Evolutionary conservation across 768 basidiomycete species (phyloP).

Genomic region (Russula earlei): DNA sequence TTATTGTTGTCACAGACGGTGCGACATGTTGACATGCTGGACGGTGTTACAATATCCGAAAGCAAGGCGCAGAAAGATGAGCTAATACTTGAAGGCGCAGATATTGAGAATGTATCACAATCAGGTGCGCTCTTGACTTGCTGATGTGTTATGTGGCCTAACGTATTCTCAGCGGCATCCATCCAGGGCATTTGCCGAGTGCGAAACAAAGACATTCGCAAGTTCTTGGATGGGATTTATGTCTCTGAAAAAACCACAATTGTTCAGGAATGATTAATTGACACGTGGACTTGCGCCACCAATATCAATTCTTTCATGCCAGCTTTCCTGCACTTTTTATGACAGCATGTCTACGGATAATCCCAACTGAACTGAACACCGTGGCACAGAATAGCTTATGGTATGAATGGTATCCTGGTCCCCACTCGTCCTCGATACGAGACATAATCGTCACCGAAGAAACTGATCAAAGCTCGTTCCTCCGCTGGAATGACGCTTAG

Average conservation of each 20-base stretch:
- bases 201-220: constrained; percentile 99
- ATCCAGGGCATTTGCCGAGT: constrained; percentile 96
- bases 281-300: neutral
- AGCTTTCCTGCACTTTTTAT: constrained; percentile 25
- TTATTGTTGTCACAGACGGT: constrained; percentile 50
- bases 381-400: constrained; percentile 29
- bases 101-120: constrained; percentile 95
- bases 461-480: constrained; percentile 66
- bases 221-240: constrained; percentile 93
- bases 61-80: constrained; percentile 93
- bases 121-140: constrained; percentile 47
- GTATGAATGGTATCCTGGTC: constrained; percentile 84
- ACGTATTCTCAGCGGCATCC: constrained; percentile 59
- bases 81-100: constrained; percentile 88
- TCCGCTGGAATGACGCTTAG: constrained; percentile 45
- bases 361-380: neutral
- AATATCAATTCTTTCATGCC: constrained; percentile 26
- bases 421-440: constrained; percentile 67
- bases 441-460: constrained; percentile 86
- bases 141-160: neutral
- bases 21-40: constrained; percentile 86
- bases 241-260: constrained; percentile 76
- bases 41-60: constrained; percentile 75
- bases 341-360: constrained; percentile 19
- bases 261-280: constrained; percentile 19